phyloP scores from a whole-genome alignment of 805 yeast species.

The Kuraishia borneana region DNA sequence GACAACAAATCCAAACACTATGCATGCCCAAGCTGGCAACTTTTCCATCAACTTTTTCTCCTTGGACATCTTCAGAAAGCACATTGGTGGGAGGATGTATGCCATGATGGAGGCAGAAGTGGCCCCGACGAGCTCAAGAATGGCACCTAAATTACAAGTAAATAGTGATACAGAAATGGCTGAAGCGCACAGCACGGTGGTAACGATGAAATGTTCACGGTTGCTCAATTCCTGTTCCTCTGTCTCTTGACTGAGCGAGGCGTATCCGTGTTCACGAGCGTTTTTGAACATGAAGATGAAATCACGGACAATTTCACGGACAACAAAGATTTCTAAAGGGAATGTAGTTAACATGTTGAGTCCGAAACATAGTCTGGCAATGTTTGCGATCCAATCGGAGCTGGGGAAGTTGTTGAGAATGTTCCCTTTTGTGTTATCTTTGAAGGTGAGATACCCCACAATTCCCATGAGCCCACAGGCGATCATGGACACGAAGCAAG shows the following conservation, averaged over 20 bases:
- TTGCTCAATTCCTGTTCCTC: slow-evolving; percentile 27
- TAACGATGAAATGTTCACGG: slow-evolving; percentile 48
- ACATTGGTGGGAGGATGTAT: slow-evolving; percentile 80
- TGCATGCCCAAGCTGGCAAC: slow-evolving; percentile 48
- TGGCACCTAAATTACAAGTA: slow-evolving; percentile 84
- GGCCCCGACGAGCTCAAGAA: slow-evolving; percentile 84
- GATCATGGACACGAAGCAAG: slow-evolving; percentile 70
- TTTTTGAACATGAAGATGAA: slow-evolving; percentile 25
- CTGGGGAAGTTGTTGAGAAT: slow-evolving; percentile 78
- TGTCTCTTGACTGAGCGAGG: slow-evolving; percentile 4
- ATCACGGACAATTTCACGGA: slow-evolving; percentile 77
- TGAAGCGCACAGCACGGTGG: slow-evolving; percentile 50
- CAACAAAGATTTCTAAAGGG: slow-evolving; percentile 84
- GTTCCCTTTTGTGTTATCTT: slow-evolving; percentile 74
- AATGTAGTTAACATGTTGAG: slow-evolving; percentile 87
- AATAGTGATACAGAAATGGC: slow-evolving; percentile 70
- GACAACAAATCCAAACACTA: slow-evolving; percentile 61
- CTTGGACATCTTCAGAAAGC: slow-evolving; percentile 56
- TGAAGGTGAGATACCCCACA: slow-evolving; percentile 68
- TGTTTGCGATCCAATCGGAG: slow-evolving; percentile 62
- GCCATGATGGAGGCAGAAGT: slow-evolving; percentile 91
- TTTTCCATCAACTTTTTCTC: slow-evolving; percentile 30
- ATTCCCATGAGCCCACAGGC: slow-evolving; percentile 73
- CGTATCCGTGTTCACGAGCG: slow-evolving; percentile 1
- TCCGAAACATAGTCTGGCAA: slow-evolving; percentile 88